Conservation (phyloP, 345 rosid species). For the Eucalyptus erythrocorys region DNA sequence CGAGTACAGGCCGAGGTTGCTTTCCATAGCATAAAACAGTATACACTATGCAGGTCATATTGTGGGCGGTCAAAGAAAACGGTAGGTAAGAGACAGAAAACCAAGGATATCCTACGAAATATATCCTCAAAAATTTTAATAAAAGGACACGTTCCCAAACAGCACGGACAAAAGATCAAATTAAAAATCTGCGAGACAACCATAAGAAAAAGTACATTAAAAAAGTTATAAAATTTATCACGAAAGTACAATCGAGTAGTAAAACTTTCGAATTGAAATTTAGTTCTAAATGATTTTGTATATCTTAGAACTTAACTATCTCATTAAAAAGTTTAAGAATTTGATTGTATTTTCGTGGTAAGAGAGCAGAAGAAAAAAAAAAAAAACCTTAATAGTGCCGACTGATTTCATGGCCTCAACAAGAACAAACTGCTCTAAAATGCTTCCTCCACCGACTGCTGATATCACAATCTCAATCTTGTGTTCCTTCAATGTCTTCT, state of each 20-base stretch:
- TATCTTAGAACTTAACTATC: not conserved
- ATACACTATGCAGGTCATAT: not conserved
- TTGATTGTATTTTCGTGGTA: rapidly evolving
- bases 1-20: not conserved
- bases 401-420: conserved; percentile 36
- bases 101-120: not conserved
- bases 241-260: rapidly evolving
- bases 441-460: conserved; percentile 24
- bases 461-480: conserved; percentile 53
- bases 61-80: not conserved
- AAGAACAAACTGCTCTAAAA: conserved; percentile 25
- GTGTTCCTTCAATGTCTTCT: conserved; percentile 30
- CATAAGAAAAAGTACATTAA: not conserved
- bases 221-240: not conserved
- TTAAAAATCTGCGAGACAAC: not conserved
- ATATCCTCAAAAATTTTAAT: not conserved
- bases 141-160: not conserved
- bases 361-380: not conserved
- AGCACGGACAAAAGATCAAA: not conserved
- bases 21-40: not conserved
- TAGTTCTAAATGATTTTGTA: not conserved
- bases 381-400: conserved; percentile 41
- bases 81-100: not conserved
- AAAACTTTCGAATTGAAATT: not conserved
- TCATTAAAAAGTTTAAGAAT: not conserved